Evolutionary conservation across 805 yeast genomes (phyloP), one percentile per base, ranked within the genome.

Genomic region (Pichia thaimueangensis): DNA sequence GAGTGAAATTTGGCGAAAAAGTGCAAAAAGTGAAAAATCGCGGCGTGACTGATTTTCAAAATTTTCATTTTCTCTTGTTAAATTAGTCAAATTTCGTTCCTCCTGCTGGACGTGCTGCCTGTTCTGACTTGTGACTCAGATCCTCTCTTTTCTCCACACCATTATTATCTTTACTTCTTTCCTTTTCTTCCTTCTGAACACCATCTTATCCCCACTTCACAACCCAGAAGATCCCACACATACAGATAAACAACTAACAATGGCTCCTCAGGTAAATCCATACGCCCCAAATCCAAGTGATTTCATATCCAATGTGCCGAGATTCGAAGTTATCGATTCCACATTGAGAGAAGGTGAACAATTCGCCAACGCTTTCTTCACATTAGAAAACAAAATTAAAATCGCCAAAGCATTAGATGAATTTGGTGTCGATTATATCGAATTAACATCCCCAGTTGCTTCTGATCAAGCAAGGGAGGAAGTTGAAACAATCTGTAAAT

Each of bases 301-400:
- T 60, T 74, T 62, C 49, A 62, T 75, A 48, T 75, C 80, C 28
- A 75, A 75, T 51, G 80, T 75, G 22, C 62, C 65, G 47, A 67
- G 67, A 53, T 75, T 75, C 56, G 69, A 75, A 59, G 59, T 75
- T 30, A 75, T 75, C 45, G 81, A 75, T 54, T 70, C 78, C 23
- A 75, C 81, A 19, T 64, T 75, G 43, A 73, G 81, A 71, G 81
- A 75, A 58, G 81, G 81, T 55, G 81, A 75, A 58, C 81, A 75
- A 57, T 75, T 75, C 51, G 80, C 81, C 53, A 75, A 75, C 52
- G 74, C 81, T n/a, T 75, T 75, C 50, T 75, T 75, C 64, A 67
- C 72, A 37, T 64, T 77, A 33, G 80, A 75, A 43, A 74, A 66
- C 60, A 75, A 75, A 60, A 66, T 75, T 35, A 74, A 73, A 58